Evolutionary conservation across 495 filamentous ascomycete species (phyloP).

Genomic region (Neurospora tetrasperma): DNA sequence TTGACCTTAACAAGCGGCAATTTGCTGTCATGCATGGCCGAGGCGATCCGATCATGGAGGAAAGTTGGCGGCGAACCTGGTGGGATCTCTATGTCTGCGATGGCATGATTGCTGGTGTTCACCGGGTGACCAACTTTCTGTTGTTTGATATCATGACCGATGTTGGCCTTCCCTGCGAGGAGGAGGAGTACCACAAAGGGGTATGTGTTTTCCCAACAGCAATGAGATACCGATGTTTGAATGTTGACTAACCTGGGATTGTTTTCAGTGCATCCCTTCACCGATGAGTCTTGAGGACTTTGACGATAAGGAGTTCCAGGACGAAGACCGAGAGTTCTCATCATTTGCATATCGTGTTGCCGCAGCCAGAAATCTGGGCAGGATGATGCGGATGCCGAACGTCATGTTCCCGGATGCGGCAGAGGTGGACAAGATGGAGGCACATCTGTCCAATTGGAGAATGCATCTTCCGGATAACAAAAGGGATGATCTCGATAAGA

Average conservation of each 20-base stretch:
- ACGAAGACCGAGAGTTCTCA: slow-evolving; percentile 56
- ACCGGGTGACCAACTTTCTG: slow-evolving; percentile 46
- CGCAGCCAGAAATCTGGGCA: slow-evolving; percentile 61
- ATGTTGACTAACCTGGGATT: slow-evolving; percentile 4
- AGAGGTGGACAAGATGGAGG: slow-evolving; percentile 51
- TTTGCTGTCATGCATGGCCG: slow-evolving; percentile 39
- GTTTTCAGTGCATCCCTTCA: slow-evolving; percentile 47
- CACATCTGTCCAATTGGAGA: slow-evolving; percentile 70
- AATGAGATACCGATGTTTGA: not conserved
- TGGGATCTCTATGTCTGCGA: slow-evolving; percentile 85
- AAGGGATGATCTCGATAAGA: slow-evolving; percentile 54
- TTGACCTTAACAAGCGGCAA: slow-evolving; percentile 58
- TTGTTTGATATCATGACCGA: slow-evolving; percentile 46
- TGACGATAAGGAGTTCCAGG: slow-evolving; percentile 55
- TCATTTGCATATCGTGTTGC: slow-evolving; percentile 72
- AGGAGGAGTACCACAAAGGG: slow-evolving; percentile 55
- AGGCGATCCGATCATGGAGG: slow-evolving; percentile 42
- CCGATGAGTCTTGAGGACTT: slow-evolving; percentile 58
- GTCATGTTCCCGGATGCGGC: slow-evolving; percentile 35
- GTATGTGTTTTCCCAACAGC: slow-evolving; percentile 32
- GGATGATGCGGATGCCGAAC: slow-evolving; percentile 51
- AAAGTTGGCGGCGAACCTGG: slow-evolving; percentile 80
- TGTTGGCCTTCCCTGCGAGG: slow-evolving; percentile 66
- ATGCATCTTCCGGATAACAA: slow-evolving; percentile 73
- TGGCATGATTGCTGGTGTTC: slow-evolving; percentile 50